Evolutionary conservation across 2,329 filamentous ascomycete genomes (phyloP), one percentile per base, ranked within the genome.

Genomic region (Xylariaceae sp.): DNA sequence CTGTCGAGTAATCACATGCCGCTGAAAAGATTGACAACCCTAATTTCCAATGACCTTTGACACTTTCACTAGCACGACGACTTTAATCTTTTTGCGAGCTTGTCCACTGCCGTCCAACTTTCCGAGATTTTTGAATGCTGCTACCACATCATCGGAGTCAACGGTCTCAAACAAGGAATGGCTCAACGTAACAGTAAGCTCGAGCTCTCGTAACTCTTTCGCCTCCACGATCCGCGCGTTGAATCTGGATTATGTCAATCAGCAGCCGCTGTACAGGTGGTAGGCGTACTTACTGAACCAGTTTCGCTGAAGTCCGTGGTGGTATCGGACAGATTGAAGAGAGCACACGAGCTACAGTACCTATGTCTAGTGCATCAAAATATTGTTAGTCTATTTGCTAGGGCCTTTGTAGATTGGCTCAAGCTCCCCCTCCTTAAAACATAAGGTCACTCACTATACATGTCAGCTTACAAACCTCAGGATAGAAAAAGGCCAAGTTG

Each of bases 271-370:
- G 50, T 17, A 31, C 12, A 18, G 18, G 34, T 5, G n/a, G n/a
- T n/a, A 39, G 18, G 51, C 28, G 17, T 7, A 66, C 74, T 65
- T 59, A 79, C 78, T 62, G 71, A 44, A 81, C 61, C 14, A 60
- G 62, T 5, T 66, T 64, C 13, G 57, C 56, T 3, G 80, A 57
- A 16, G 70, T 63, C 0, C 65, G 59, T n/a, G 62, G 57, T 2
- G 60, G 66, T 0, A 69, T 66, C 0, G 77, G 74, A 31, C 75
- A 66, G 1, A 81, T 42, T 16, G 65, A 68, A 1, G 72, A 71
- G 47, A 82, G 59, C 4, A 75, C 63, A 12, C 69, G 67, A 4
- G 77, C 75, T 31, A 80, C 69, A 13, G 73, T 71, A 9, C 80
- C 80, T 13, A 79, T 66, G 51, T 81, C 22, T 28, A 28, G 22